Evolutionary conservation across 495 filamentous ascomycete species (phyloP).

Genomic region (Penicillium angulare): DNA sequence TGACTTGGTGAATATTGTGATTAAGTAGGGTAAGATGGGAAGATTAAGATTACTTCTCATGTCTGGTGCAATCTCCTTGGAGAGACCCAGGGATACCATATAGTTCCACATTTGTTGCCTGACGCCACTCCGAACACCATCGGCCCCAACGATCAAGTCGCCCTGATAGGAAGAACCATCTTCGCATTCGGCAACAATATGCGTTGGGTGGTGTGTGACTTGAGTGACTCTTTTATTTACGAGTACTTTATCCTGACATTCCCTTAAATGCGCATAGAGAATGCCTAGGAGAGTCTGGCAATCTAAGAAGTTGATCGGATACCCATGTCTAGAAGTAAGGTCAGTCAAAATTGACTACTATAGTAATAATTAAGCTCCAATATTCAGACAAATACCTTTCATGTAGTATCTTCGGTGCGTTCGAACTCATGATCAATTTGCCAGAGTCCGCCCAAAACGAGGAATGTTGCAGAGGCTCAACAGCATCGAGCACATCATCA

Average conservation of each 20-base stretch:
- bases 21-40: background rate
- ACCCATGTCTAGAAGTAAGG: slow-evolving; percentile 25
- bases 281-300: slow-evolving; percentile 26
- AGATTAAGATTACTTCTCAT: slow-evolving; percentile 12
- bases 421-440: background rate
- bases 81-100: background rate
- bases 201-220: slow-evolving; percentile 1
- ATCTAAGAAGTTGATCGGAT: slow-evolving; percentile 25
- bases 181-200: slow-evolving; percentile 8
- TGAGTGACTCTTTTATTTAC: slow-evolving; percentile 13
- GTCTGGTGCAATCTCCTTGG: background rate
- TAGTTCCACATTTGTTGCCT: slow-evolving; percentile 3
- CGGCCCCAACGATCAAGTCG: slow-evolving; percentile 7
- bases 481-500: slow-evolving; percentile 22
- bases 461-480: slow-evolving; percentile 12
- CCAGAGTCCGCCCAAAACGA: background rate
- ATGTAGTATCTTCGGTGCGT: background rate
- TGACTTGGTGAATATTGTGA: background rate
- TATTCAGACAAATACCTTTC: background rate
- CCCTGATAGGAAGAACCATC: slow-evolving; percentile 28
- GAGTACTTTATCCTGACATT: slow-evolving; percentile 7
- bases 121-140: slow-evolving; percentile 30
- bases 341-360: background rate
- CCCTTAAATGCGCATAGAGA: slow-evolving; percentile 10
- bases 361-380: background rate